Conservation (phyloP, 2,329 filamentous ascomycete species). For the Microascus cirrosus region DNA sequence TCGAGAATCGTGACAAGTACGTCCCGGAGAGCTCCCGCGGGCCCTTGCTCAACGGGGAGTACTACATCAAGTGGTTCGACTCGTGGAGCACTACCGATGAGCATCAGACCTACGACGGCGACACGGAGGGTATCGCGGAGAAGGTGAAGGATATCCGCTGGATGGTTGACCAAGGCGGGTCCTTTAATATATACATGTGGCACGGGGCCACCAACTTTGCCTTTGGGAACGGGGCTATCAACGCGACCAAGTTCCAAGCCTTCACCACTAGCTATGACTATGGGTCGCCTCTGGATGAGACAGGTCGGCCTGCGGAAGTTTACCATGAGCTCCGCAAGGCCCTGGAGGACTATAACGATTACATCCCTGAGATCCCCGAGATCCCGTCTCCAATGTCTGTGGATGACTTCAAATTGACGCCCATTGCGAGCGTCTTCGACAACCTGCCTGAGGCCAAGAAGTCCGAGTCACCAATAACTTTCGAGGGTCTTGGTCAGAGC, state of each 20-base stretch:
- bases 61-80: conserved; percentile 32
- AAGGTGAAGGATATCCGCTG: conserved; percentile 22
- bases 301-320: conserved; percentile 29
- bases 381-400: conserved; percentile 20
- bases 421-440: conserved; percentile 25
- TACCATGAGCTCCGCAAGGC: conserved; percentile 27
- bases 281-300: conserved; percentile 36
- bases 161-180: conserved; percentile 24
- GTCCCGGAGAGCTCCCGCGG: conserved; percentile 30
- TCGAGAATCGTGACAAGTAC: conserved; percentile 27
- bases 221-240: conserved; percentile 31
- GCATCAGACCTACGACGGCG: conserved; percentile 21
- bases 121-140: conserved; percentile 11
- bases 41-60: conserved; percentile 35
- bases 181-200: conserved; percentile 40
- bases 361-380: conserved; percentile 23
- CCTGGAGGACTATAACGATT: conserved; percentile 23
- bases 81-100: conserved; percentile 26
- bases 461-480: conserved; percentile 21
- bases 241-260: conserved; percentile 18
- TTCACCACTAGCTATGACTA: conserved; percentile 40
- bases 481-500: conserved; percentile 32
- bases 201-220: conserved; percentile 41
- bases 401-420: conserved; percentile 22
- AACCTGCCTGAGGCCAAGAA: conserved; percentile 13